A percentile compares a stretch with the other conserved stretches of the same genome.
These are phyloP conservation scores for Pistacia atlantica DNA, from an alignment of 345 rosid genomes.

Conservation along the genomic window DNA sequence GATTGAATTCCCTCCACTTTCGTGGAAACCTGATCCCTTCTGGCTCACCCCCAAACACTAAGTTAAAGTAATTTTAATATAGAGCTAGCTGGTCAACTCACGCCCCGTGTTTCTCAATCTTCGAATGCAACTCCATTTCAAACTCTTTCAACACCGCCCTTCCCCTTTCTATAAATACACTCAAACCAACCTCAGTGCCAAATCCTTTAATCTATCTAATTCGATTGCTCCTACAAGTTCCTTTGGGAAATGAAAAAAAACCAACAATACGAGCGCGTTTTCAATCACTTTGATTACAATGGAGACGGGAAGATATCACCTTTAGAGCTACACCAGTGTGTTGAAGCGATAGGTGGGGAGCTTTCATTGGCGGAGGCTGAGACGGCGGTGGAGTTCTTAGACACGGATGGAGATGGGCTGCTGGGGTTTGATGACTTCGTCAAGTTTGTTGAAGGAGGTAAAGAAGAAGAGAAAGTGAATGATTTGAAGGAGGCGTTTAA, in stretches of 20 bases:
- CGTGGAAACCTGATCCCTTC: too few relatives aligned
- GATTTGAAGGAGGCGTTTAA: conserved; percentile 58
- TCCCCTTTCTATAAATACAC: not conserved
- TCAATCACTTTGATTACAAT: conserved; percentile 45
- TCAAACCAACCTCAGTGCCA: not conserved
- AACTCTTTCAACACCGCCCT: not conserved
- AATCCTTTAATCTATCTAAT: too few relatives aligned
- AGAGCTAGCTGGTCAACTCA: conserved; percentile 17
- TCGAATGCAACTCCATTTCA: too few relatives aligned
- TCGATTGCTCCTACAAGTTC: too few relatives aligned
- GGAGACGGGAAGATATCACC: conserved; percentile 55
- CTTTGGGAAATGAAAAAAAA: conserved; percentile 9
- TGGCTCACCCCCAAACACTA: too few relatives aligned
- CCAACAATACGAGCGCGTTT: conserved; percentile 43
- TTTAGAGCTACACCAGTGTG: conserved; percentile 43
- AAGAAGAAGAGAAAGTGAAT: conserved; percentile 46
- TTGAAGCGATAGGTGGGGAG: conserved; percentile 39
- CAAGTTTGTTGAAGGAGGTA: conserved; percentile 46
- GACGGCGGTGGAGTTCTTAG: conserved; percentile 26
- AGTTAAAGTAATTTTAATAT: too few relatives aligned
- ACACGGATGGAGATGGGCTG: conserved; percentile 43
- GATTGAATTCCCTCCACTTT: not conserved
- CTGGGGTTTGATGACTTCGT: conserved; percentile 58
- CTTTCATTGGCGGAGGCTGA: conserved; percentile 33
- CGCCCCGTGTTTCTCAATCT: conserved; percentile 19